Percentiles rank a stretch among this genome's conserved stretches.
These are phyloP conservation scores for Spatholobus suberectus DNA, from an alignment of 306 rosid species.

Conservation along the genomic window DNA sequence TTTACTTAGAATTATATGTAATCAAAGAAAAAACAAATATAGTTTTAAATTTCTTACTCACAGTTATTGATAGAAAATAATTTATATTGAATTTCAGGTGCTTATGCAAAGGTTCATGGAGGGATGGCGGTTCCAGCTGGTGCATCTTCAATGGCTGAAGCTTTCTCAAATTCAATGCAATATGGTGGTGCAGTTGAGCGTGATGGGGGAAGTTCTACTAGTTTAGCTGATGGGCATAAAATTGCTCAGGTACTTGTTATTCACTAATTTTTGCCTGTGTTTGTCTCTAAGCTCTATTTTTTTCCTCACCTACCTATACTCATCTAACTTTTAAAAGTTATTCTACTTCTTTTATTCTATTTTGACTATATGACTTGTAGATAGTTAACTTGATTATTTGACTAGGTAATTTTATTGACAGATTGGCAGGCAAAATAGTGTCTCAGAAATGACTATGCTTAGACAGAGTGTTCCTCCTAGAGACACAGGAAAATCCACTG, in stretches of 20 bases:
- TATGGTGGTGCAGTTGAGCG: slow-evolving; percentile 67
- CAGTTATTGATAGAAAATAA: slow-evolving; percentile 12
- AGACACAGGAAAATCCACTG: slow-evolving; percentile 84
- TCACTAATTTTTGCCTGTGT: not conserved
- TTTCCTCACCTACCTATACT: not conserved
- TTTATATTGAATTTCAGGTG: slow-evolving; percentile 56
- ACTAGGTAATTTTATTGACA: slow-evolving; percentile 55
- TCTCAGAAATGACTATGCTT: slow-evolving; percentile 63
- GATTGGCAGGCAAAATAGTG: slow-evolving; percentile 79
- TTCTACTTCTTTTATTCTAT: slow-evolving; percentile 36
- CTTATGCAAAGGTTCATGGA: slow-evolving; percentile 72
- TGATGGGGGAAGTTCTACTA: slow-evolving; percentile 67
- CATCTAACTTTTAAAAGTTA: not conserved
- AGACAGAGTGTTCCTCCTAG: slow-evolving; percentile 67
- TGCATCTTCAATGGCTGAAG: slow-evolving; percentile 61
- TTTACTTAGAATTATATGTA: slow-evolving; percentile 8
- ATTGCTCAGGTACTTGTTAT: slow-evolving; percentile 60
- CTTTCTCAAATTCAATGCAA: slow-evolving; percentile 60
- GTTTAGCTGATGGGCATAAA: slow-evolving; percentile 62
- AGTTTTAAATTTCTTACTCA: slow-evolving; percentile 24
- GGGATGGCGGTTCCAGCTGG: slow-evolving; percentile 56
- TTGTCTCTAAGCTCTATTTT: slow-evolving; percentile 30
- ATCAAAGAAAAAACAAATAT: slow-evolving; percentile 2
- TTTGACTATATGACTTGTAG: slow-evolving; percentile 23
- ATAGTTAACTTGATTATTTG: slow-evolving; percentile 39